Conservation (phyloP, 352 stramenopile genomes). For the Phytophthora fragariae region DNA sequence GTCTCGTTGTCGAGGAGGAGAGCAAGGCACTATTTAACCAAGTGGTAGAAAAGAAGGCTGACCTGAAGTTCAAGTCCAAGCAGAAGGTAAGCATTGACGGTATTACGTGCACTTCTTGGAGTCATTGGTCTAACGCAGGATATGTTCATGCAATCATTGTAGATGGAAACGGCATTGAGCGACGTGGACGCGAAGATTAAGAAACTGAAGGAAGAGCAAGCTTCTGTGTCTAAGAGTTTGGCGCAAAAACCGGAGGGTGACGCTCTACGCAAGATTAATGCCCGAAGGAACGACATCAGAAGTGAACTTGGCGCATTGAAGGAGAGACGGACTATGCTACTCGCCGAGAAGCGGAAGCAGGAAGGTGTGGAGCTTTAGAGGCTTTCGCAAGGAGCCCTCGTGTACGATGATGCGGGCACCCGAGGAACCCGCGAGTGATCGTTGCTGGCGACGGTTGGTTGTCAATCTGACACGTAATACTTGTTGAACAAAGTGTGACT, state of each 20-base stretch:
- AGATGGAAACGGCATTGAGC: constrained; percentile 85
- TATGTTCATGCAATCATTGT: constrained; percentile 1
- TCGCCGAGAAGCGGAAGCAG: constrained; percentile 85
- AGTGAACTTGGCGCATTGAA: constrained; percentile 86
- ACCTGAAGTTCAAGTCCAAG: constrained; percentile 91
- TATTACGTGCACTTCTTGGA: neutral
- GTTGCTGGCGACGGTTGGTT: constrained; percentile 21
- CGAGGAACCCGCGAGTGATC: constrained; percentile 1
- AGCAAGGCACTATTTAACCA: constrained; percentile 91
- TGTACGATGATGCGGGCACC: constrained; percentile 25
- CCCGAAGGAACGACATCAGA: constrained; percentile 84
- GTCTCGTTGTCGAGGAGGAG: constrained; percentile 87
- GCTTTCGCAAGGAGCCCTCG: constrained; percentile 17
- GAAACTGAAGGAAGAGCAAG: constrained; percentile 84
- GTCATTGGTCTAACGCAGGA: neutral
- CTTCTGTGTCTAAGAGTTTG: constrained; percentile 76
- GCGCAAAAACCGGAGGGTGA: constrained; percentile 80
- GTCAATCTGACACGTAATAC: constrained; percentile 34
- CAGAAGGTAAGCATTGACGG: constrained; percentile 62
- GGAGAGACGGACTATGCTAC: constrained; percentile 80
- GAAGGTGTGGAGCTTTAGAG: constrained; percentile 65
- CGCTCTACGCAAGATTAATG: constrained; percentile 84
- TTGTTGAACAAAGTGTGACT: constrained; percentile 46
- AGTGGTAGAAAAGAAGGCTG: constrained; percentile 90
- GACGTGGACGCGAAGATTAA: constrained; percentile 86